phyloP scores from a whole-genome alignment of 2,329 filamentous ascomycete genomes.

The Colletotrichum neosansevieriae region DNA sequence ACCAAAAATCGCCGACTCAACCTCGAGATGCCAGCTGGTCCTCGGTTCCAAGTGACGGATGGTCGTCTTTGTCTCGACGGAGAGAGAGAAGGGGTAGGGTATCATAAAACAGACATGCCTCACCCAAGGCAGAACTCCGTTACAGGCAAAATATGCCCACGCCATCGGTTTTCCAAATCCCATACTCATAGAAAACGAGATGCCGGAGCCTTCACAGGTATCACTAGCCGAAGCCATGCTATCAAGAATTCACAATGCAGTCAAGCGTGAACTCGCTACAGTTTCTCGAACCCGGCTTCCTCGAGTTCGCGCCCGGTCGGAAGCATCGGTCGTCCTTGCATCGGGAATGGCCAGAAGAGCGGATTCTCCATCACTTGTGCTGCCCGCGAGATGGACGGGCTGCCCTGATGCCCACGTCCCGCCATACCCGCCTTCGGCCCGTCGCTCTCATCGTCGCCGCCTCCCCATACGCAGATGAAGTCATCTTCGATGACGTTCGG shows the following conservation, averaged over 20 bases:
- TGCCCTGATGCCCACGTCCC: conserved; percentile 20
- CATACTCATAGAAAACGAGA: neutral
- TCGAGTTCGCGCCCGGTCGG: conserved; percentile 60
- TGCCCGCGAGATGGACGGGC: conserved; percentile 41
- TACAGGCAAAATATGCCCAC: conserved; percentile 11
- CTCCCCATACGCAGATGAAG: conserved; percentile 61
- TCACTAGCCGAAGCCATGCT: neutral
- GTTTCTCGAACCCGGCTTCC: conserved; percentile 63
- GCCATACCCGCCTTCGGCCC: conserved; percentile 21
- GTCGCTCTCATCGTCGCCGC: conserved; percentile 33
- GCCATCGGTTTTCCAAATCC: conserved; percentile 8
- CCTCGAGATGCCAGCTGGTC: no score
- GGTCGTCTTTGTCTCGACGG: conserved; percentile 12
- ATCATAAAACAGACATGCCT: conserved; percentile 38
- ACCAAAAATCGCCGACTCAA: no score
- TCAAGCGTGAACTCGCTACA: conserved; percentile 43
- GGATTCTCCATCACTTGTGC: conserved; percentile 62
- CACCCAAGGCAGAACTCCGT: conserved; percentile 32
- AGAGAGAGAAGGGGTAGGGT: conserved; percentile 29
- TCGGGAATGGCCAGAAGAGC: conserved; percentile 71
- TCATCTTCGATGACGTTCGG: conserved; percentile 63
- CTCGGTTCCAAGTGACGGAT: neutral
- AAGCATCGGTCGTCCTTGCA: conserved; percentile 69
- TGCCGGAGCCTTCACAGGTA: neutral
- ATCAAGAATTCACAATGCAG: neutral